These are phyloP conservation scores for Rhodosporidiobolus sp. DNA, from an alignment of 768 basidiomycete species.

Conservation along the genomic window DNA sequence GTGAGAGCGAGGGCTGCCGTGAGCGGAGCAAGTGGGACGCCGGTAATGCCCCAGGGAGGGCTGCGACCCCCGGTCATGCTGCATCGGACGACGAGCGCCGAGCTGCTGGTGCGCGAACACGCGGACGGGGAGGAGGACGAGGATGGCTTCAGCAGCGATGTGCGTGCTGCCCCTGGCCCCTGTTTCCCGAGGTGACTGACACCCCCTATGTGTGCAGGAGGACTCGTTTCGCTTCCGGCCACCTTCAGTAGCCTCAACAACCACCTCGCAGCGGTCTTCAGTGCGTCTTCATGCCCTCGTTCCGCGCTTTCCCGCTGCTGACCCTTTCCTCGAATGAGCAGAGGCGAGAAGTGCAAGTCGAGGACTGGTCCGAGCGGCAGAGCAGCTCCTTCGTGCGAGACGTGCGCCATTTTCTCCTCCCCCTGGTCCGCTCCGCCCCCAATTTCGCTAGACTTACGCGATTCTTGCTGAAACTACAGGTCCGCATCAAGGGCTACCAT, in stretches of 20 bases:
- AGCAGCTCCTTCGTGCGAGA: constrained; percentile 28
- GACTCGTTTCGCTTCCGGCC: constrained; percentile 34
- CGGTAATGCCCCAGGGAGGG: background rate
- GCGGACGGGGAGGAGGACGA: background rate
- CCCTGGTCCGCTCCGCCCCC: too few species aligned
- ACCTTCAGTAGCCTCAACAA: constrained; percentile 25
- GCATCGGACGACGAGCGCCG: constrained; percentile 19
- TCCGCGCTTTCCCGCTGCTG: background rate
- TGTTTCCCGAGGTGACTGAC: background rate
- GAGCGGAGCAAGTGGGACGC: background rate
- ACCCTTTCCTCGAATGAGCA: background rate
- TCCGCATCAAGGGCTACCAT: constrained; percentile 25
- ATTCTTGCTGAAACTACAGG: background rate
- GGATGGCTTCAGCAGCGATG: constrained; percentile 24
- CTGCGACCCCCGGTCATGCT: background rate
- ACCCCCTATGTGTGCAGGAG: background rate
- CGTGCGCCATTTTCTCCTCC: background rate
- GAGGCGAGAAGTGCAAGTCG: constrained; percentile 29
- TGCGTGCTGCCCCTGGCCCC: background rate
- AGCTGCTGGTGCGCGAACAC: background rate
- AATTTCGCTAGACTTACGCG: background rate
- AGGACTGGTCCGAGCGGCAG: constrained; percentile 29
- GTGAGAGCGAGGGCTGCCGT: background rate
- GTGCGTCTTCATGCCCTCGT: background rate
- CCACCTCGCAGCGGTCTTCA: constrained; percentile 29